phyloP scores from a whole-genome alignment of 306 rosid species.

The Quercus berberidifolia region DNA sequence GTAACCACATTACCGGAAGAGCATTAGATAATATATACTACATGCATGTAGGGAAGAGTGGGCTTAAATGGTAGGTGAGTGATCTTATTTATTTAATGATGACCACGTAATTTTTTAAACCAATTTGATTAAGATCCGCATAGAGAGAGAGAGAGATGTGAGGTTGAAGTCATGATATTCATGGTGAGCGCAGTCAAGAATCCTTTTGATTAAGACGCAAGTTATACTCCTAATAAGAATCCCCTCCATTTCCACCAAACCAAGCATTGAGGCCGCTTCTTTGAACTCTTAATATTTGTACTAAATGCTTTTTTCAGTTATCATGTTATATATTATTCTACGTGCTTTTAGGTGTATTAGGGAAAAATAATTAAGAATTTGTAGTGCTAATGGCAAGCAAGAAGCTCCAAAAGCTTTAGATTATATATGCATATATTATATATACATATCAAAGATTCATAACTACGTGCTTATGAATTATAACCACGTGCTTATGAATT shows the following conservation, averaged over 20 bases:
- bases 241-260: constrained; percentile 18
- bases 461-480: too few species aligned
- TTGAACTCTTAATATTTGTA: background rate
- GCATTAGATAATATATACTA: background rate
- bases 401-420: too few species aligned
- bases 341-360: background rate
- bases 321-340: background rate
- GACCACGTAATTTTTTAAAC: constrained; percentile 1
- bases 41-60: too few species aligned
- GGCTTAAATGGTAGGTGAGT: too few species aligned
- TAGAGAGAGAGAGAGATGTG: background rate
- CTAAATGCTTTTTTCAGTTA: background rate
- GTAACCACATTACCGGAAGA: background rate
- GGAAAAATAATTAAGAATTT: too few species aligned
- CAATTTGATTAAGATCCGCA: constrained; percentile 10
- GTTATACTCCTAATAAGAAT: constrained; percentile 9
- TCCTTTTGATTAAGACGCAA: constrained; percentile 32
- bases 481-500: too few species aligned
- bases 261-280: constrained; percentile 27
- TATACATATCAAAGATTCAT: too few species aligned
- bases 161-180: constrained; percentile 11
- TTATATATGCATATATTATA: too few species aligned
- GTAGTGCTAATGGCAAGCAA: too few species aligned
- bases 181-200: constrained; percentile 10
- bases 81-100: background rate